phyloP scores from a whole-genome alignment of 2,329 filamentous ascomycete genomes.

The Cucurbitaria berberidis region DNA sequence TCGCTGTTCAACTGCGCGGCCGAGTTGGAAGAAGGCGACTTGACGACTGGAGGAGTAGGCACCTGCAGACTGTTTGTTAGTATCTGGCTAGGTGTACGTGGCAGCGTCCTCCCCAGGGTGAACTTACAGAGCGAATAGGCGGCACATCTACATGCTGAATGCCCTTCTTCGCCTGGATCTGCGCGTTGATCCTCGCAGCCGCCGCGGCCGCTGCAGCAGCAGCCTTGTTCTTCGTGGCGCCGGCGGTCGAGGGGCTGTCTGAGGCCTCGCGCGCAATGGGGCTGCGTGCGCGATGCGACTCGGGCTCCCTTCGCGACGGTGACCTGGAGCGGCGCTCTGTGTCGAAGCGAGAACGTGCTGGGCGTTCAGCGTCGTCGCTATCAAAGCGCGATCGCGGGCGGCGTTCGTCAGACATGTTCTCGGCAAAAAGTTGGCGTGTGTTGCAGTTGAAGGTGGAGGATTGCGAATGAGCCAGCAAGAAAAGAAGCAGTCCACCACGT shows the following conservation, averaged over 20 bases:
- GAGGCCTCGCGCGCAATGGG: slow-evolving; percentile 65
- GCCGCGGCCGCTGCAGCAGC: slow-evolving; percentile 82
- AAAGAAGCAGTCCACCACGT: neutral
- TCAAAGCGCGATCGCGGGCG: slow-evolving; percentile 94
- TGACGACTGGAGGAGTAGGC: slow-evolving; percentile 58
- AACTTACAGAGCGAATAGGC: slow-evolving; percentile 69
- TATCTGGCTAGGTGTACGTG: neutral
- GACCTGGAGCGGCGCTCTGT: slow-evolving; percentile 68
- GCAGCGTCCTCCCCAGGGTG: neutral
- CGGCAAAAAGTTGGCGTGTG: slow-evolving; percentile 2
- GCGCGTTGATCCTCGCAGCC: slow-evolving; percentile 57
- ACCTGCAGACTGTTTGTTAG: slow-evolving; percentile 47
- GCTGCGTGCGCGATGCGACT: slow-evolving; percentile 79
- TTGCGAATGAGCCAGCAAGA: neutral
- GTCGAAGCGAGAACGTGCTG: slow-evolving; percentile 78
- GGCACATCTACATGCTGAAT: slow-evolving; percentile 91
- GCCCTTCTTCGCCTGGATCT: slow-evolving; percentile 70
- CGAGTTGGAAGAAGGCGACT: slow-evolving; percentile 60
- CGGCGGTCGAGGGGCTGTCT: slow-evolving; percentile 54
- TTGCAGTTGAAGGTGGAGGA: slow-evolving; percentile 3
- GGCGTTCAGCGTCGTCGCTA: slow-evolving; percentile 75
- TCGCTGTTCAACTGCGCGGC: slow-evolving; percentile 67
- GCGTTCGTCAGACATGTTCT: slow-evolving; percentile 76
- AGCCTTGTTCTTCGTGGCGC: slow-evolving; percentile 65
- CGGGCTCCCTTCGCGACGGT: slow-evolving; percentile 67